These are phyloP conservation scores for Aspergillus sp. DNA, from an alignment of 2,329 filamentous ascomycete species.

Conservation along the genomic window DNA sequence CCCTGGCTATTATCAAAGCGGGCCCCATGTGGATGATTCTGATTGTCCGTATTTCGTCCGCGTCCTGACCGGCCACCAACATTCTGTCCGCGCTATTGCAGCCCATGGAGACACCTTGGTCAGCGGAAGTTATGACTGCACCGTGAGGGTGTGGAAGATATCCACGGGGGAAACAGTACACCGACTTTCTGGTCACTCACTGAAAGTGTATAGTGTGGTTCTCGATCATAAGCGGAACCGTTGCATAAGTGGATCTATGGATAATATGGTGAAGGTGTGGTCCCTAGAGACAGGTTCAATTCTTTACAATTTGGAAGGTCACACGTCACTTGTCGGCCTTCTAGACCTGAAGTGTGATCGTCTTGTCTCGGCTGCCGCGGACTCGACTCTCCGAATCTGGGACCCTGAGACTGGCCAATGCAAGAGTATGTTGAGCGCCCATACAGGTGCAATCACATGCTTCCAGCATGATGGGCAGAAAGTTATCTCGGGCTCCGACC, in stretches of 20 bases:
- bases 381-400: conserved; percentile 95
- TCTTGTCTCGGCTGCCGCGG: conserved; percentile 90
- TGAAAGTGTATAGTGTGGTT: conserved; percentile 97
- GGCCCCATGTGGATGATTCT: conserved; percentile 67
- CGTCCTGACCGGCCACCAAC: conserved; percentile 78
- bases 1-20: conserved; percentile 74
- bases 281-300: conserved; percentile 82
- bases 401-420: conserved; percentile 91
- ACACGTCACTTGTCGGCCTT: conserved; percentile 86
- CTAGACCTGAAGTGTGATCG: conserved; percentile 86
- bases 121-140: conserved; percentile 94
- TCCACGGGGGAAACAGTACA: conserved; percentile 89
- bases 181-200: conserved; percentile 78
- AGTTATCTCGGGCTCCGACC: conserved; percentile 92
- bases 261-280: conserved; percentile 97
- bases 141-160: conserved; percentile 94
- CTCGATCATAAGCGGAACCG: conserved; percentile 87
- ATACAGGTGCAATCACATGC: conserved; percentile 96
- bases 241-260: conserved; percentile 98
- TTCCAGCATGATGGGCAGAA: conserved; percentile 98
- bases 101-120: conserved; percentile 95
- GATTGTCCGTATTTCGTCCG: conserved; percentile 96
- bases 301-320: conserved; percentile 87
- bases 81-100: conserved; percentile 94
- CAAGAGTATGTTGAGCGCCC: conserved; percentile 84